Percentiles rank a stretch among this genome's conserved stretches.
Conservation (phyloP, 2,329 filamentous ascomycete species). For the Colletotrichum cereale region DNA sequence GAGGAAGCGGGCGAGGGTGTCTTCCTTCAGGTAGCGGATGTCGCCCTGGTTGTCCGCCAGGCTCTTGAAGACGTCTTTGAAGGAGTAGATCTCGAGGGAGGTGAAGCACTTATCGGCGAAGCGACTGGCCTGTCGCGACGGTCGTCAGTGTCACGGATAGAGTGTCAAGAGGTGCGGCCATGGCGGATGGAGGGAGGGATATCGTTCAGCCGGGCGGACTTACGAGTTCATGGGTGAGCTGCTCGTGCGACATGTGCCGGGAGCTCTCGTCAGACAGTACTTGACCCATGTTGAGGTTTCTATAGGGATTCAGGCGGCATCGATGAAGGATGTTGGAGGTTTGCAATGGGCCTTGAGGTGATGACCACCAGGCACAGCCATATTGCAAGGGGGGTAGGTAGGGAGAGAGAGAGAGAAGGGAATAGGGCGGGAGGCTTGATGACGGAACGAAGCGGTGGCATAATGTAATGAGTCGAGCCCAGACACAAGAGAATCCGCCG, state of each 20-base stretch:
- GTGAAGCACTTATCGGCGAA: slow-evolving; percentile 80
- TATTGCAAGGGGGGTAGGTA: not conserved
- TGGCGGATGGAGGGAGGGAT: not conserved
- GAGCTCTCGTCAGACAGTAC: slow-evolving; percentile 60
- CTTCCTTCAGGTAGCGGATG: slow-evolving; percentile 76
- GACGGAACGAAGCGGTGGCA: slow-evolving; percentile 10
- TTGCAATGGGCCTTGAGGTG: slow-evolving; percentile 2
- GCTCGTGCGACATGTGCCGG: slow-evolving; percentile 61
- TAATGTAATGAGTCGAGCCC: slow-evolving; percentile 22
- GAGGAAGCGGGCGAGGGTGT: slow-evolving; percentile 78
- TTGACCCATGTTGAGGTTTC: slow-evolving; percentile 62
- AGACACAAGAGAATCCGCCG: not conserved
- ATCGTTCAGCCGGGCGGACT: slow-evolving; percentile 42
- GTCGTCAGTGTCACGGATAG: slow-evolving; percentile 23
- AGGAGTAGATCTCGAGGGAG: slow-evolving; percentile 78
- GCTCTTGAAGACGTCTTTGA: slow-evolving; percentile 78
- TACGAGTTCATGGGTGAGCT: slow-evolving; percentile 65
- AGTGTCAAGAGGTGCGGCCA: not conserved
- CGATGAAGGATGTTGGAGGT: not conserved
- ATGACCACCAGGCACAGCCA: slow-evolving; percentile 10
- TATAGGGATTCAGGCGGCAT: not conserved
- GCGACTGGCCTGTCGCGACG: slow-evolving; percentile 62
- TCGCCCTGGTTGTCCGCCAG: slow-evolving; percentile 74
- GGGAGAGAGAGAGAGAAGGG: not conserved
- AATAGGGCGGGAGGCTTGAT: slow-evolving; percentile 4